Conservation (phyloP, 495 filamentous ascomycete genomes). For the Penicillium lagena region DNA sequence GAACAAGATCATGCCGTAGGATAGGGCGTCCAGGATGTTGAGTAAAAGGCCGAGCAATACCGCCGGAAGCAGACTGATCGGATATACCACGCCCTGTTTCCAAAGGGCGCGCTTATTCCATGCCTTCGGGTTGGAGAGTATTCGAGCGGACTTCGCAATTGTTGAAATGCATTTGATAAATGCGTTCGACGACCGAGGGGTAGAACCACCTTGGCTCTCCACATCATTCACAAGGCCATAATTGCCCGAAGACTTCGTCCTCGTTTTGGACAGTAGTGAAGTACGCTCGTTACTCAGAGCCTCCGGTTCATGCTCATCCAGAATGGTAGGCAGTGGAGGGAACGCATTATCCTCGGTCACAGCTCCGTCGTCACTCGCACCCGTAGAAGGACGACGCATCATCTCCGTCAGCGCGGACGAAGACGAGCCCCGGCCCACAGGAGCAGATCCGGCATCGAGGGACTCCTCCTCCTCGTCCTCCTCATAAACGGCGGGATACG, state of each 20-base stretch:
- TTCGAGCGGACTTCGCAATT: slow-evolving; percentile 15
- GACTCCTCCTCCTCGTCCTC: slow-evolving; percentile 7
- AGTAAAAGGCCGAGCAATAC: slow-evolving; percentile 83
- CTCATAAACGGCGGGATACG: slow-evolving; percentile 6
- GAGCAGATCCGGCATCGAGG: slow-evolving; percentile 4
- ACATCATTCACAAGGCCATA: slow-evolving; percentile 33
- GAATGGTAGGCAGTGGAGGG: slow-evolving; percentile 11
- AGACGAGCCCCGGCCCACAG: slow-evolving; percentile 4
- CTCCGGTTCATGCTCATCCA: slow-evolving; percentile 15
- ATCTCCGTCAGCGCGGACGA: slow-evolving; percentile 57
- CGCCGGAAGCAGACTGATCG: slow-evolving; percentile 67
- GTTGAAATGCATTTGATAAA: slow-evolving; percentile 18
- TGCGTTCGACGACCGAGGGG: slow-evolving; percentile 6
- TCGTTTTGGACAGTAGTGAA: slow-evolving; percentile 32
- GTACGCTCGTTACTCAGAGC: slow-evolving; percentile 32
- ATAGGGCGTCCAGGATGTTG: slow-evolving; percentile 89
- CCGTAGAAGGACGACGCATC: slow-evolving; percentile 49
- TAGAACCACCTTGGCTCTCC: slow-evolving; percentile 26
- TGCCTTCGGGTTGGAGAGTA: slow-evolving; percentile 51
- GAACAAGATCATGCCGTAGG: slow-evolving; percentile 96
- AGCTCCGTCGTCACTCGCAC: slow-evolving; percentile 19
- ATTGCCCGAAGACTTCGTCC: slow-evolving; percentile 24
- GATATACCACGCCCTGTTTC: slow-evolving; percentile 56
- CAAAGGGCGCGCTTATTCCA: slow-evolving; percentile 67
- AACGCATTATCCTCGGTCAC: slow-evolving; percentile 9